A percentile compares a stretch with the other conserved stretches of the same genome.
phyloP scores from a whole-genome alignment of 352 stramenopile species.

The Globisporangium emineosum region DNA sequence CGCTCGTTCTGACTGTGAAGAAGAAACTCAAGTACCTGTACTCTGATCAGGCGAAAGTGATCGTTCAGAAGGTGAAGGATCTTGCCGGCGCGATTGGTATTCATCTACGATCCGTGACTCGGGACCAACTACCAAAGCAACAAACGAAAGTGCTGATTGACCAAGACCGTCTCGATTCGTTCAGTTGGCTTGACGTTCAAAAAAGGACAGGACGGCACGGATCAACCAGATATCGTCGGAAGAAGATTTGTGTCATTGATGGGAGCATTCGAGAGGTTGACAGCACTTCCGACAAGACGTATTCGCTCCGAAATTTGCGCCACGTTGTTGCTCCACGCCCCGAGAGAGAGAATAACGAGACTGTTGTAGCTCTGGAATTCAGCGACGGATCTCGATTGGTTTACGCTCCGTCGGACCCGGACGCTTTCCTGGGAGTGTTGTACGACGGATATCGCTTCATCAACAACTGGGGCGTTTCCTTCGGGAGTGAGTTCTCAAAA shows the following conservation, averaged over 20 bases:
- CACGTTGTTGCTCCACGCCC: constrained; percentile 42
- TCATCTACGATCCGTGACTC: constrained; percentile 29
- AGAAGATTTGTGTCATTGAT: constrained; percentile 62
- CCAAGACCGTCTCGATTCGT: constrained; percentile 38
- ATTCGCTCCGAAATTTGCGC: constrained; percentile 50
- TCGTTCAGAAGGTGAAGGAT: constrained; percentile 60
- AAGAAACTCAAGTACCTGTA: constrained; percentile 76
- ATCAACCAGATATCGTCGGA: constrained; percentile 54
- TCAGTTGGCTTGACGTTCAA: constrained; percentile 49
- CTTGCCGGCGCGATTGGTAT: constrained; percentile 70
- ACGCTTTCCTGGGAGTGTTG: constrained; percentile 58
- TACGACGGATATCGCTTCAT: constrained; percentile 69
- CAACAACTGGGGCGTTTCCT: constrained; percentile 59
- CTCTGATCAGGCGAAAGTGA: constrained; percentile 52
- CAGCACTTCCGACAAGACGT: constrained; percentile 47
- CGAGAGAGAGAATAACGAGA: constrained; percentile 27
- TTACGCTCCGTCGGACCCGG: constrained; percentile 53
- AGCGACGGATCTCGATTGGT: constrained; percentile 51
- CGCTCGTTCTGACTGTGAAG: constrained; percentile 55
- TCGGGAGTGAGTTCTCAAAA: constrained; percentile 62
- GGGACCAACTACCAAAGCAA: constrained; percentile 57
- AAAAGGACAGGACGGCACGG: constrained; percentile 55
- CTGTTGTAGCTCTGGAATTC: constrained; percentile 69
- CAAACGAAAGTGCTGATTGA: constrained; percentile 30
- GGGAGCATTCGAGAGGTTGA: constrained; percentile 47